Conservation (phyloP, 2,329 filamentous ascomycete genomes). For the Aspergillus sergii region DNA sequence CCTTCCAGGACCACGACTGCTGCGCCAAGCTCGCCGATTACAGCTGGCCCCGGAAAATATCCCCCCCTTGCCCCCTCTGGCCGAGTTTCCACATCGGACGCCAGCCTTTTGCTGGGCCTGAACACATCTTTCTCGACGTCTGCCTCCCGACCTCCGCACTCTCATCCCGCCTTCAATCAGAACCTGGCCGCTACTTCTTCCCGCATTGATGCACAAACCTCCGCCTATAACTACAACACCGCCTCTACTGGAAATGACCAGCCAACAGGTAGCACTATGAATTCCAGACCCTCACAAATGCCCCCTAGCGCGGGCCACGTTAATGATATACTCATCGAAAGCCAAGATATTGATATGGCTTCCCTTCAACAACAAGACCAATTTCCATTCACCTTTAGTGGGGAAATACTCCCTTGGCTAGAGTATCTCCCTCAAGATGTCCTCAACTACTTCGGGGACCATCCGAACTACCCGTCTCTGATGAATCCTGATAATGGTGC, state of each 20-base stretch:
- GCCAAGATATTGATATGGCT: conserved; percentile 75
- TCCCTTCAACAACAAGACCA: conserved; percentile 51
- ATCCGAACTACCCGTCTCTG: conserved; percentile 33
- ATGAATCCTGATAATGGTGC: conserved; percentile 33
- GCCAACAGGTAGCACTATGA: conserved; percentile 18
- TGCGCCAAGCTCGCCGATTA: conserved; percentile 22
- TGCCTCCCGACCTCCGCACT: conserved; percentile 17
- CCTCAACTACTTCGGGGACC: conserved; percentile 55
- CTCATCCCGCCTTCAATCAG: conserved; percentile 29
- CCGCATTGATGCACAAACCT: conserved; percentile 22
- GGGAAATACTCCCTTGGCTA: conserved; percentile 72
- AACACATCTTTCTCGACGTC: conserved; percentile 47
- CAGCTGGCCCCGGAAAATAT: conserved; percentile 27
- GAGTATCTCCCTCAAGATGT: conserved; percentile 72
- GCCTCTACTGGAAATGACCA: conserved; percentile 21
- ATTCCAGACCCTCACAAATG: conserved; percentile 18
- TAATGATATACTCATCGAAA: conserved; percentile 68
- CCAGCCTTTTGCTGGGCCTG: conserved; percentile 52
- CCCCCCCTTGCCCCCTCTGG: conserved; percentile 45
- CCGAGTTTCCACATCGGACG: conserved; percentile 34
- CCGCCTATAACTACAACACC: conserved; percentile 28
- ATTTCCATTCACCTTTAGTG: conserved; percentile 46
- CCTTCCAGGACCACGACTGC: conserved; percentile 29
- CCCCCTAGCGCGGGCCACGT: conserved; percentile 23
- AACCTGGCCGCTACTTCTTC: conserved; percentile 19